Evolutionary conservation across 2,329 filamentous ascomycete species (phyloP).

Genomic region (Fusarium ramigenum): DNA sequence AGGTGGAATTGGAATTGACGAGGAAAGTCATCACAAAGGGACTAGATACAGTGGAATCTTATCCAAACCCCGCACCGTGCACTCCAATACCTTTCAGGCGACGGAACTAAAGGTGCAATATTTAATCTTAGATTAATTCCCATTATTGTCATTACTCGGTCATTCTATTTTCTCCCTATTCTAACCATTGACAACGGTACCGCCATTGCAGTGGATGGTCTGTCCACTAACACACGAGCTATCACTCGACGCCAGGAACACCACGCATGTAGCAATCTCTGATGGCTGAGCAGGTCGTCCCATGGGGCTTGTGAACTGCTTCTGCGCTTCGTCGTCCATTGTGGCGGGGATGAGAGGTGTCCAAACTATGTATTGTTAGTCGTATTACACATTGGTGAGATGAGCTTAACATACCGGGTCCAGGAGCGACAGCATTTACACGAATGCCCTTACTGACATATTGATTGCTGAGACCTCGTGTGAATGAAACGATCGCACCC

Average conservation of each 20-base stretch:
- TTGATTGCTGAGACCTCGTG: constrained; percentile 79
- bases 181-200: constrained; percentile 59
- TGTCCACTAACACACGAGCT: constrained; percentile 80
- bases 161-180: background rate
- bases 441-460: constrained; percentile 76
- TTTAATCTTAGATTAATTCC: background rate
- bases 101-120: background rate
- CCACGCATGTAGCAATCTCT: constrained; percentile 83
- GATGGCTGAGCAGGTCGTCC: constrained; percentile 81
- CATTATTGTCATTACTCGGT: background rate
- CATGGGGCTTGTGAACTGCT: constrained; percentile 78
- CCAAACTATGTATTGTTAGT: constrained; percentile 62
- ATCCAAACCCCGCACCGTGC: background rate
- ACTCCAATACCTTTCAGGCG: background rate
- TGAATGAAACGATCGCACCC: constrained; percentile 82
- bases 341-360: constrained; percentile 79
- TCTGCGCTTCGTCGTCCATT: constrained; percentile 75
- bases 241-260: constrained; percentile 81
- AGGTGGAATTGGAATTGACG: background rate
- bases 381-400: too few species aligned
- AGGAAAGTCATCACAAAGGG: background rate
- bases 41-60: background rate
- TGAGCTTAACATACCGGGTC: constrained; percentile 57
- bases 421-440: constrained; percentile 80
- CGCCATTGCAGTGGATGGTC: constrained; percentile 64